Evolutionary conservation across 1,139 yeast genomes (phyloP).

Genomic region (Meyerozyma smithsonii): DNA sequence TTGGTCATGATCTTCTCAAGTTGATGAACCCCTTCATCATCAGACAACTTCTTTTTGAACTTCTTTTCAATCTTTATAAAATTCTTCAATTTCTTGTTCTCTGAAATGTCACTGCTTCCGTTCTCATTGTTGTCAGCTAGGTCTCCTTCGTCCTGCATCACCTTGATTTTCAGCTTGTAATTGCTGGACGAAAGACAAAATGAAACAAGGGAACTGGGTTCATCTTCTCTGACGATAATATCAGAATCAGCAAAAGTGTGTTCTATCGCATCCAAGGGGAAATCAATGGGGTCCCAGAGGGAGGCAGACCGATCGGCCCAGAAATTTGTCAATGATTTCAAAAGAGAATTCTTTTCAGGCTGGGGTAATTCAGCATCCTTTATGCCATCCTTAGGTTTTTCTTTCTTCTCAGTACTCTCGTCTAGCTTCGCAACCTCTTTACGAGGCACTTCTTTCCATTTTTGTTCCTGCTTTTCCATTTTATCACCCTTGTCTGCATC

Average conservation of each 20-base stretch:
- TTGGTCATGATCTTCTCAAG: conserved; percentile 72
- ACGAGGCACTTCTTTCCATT: neutral
- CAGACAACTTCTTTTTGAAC: conserved; percentile 30
- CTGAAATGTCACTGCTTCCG: conserved; percentile 16
- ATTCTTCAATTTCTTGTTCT: conserved; percentile 32
- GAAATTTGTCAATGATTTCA: conserved; percentile 81
- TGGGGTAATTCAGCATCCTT: conserved; percentile 28
- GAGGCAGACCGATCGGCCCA: conserved; percentile 99
- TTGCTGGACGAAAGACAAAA: conserved; percentile 85
- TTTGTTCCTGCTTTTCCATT: conserved; percentile 5
- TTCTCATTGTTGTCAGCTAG: conserved; percentile 10
- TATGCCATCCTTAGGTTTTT: conserved; percentile 3
- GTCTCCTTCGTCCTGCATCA: conserved; percentile 26
- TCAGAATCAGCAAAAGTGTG: conserved; percentile 93
- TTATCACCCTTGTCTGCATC: conserved; percentile 19
- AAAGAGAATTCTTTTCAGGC: conserved; percentile 69
- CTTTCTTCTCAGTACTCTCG: conserved; percentile 2
- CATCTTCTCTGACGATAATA: conserved; percentile 93
- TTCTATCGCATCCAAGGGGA: conserved; percentile 76
- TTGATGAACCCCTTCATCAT: conserved; percentile 14
- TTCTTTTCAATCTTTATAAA: conserved; percentile 42
- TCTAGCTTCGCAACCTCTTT: conserved; percentile 1
- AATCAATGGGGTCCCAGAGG: conserved; percentile 87
- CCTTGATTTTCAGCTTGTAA: conserved; percentile 60
- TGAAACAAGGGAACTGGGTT: conserved; percentile 91